These are phyloP conservation scores for Boletus subcaerulescens DNA, from an alignment of 768 basidiomycete species.

Conservation along the genomic window DNA sequence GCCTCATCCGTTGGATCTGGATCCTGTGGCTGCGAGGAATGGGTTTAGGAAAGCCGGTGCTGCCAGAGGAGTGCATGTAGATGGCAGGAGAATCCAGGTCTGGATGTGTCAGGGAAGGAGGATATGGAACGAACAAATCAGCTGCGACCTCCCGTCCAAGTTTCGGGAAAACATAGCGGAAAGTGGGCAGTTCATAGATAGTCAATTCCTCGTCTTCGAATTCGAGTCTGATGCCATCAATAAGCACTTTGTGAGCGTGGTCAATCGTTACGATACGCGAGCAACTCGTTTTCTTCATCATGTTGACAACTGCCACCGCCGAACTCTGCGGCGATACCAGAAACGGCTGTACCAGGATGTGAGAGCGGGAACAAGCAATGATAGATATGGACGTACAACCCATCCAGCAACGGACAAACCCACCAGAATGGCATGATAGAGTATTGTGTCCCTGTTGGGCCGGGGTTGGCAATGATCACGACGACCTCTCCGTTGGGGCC, in stretches of 20 bases:
- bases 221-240: constrained; percentile 7
- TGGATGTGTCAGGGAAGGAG: background rate
- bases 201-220: background rate
- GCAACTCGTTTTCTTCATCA: constrained; percentile 1
- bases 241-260: constrained; percentile 5
- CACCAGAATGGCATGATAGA: constrained; percentile 31
- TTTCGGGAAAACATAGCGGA: constrained; percentile 34
- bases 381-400: constrained; percentile 4
- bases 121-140: constrained; percentile 13
- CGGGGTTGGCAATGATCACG: constrained; percentile 23
- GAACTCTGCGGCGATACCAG: background rate
- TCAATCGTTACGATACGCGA: constrained; percentile 15
- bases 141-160: constrained; percentile 18
- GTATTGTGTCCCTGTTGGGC: constrained; percentile 33
- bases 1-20: constrained; percentile 31
- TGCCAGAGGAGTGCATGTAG: constrained; percentile 31
- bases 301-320: background rate
- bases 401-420: constrained; percentile 43
- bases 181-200: constrained; percentile 9
- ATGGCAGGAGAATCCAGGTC: constrained; percentile 9
- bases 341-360: background rate
- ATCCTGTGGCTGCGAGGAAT: constrained; percentile 34
- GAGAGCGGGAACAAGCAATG: constrained; percentile 3
- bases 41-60: constrained; percentile 46
- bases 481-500: constrained; percentile 20